A percentile compares a stretch with the other conserved stretches of the same genome.
Conservation (phyloP, 768 basidiomycete species). For the Strobilomyces echinocephalus region DNA sequence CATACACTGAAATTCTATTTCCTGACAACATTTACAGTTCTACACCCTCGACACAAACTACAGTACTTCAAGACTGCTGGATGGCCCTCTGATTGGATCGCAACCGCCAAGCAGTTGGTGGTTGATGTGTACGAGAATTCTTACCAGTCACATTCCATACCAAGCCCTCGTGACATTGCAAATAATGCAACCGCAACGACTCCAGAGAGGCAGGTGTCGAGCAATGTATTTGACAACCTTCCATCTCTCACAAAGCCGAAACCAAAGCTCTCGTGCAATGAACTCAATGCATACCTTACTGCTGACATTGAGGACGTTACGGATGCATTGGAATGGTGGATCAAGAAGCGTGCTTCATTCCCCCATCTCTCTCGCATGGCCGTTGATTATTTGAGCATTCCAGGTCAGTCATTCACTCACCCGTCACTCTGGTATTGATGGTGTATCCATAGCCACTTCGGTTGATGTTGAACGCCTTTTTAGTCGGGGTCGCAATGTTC, state of each 20-base stretch:
- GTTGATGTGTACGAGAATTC: not conserved
- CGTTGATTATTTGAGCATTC: slow-evolving; percentile 1
- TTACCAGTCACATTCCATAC: not conserved
- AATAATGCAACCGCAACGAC: too few species aligned
- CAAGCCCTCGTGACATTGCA: too few species aligned
- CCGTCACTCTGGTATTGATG: not conserved
- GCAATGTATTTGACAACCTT: not conserved
- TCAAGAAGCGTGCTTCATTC: not conserved
- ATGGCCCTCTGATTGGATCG: not conserved
- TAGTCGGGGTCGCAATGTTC: slow-evolving; percentile 22
- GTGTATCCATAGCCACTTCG: slow-evolving; percentile 27
- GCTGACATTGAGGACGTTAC: not conserved
- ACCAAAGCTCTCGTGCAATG: not conserved
- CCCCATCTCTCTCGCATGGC: slow-evolving; percentile 1
- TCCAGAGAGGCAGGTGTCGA: not conserved
- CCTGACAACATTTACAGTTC: not conserved
- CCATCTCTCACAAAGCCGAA: not conserved
- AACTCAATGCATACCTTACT: not conserved
- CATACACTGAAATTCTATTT: too few species aligned
- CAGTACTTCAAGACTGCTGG: not conserved
- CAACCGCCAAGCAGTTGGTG: not conserved
- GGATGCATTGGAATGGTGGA: slow-evolving; percentile 1
- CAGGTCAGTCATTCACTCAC: not conserved
- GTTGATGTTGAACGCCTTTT: slow-evolving; percentile 14
- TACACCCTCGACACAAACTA: not conserved